Evolutionary conservation across 2,329 filamentous ascomycete species (phyloP).

Genomic region (Pyricularia grisea): DNA sequence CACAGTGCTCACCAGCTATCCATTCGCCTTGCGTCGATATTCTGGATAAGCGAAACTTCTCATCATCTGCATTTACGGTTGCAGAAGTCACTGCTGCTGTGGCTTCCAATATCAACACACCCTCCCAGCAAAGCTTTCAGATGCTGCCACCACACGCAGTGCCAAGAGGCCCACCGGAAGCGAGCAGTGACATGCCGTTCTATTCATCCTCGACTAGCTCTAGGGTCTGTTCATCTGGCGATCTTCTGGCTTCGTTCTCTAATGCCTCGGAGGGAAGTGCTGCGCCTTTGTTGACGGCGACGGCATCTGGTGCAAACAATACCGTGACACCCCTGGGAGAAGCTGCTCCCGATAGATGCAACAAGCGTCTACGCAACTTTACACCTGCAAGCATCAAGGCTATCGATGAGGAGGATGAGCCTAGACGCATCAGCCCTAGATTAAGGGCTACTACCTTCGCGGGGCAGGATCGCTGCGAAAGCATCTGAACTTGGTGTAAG

Average conservation of each 20-base stretch:
- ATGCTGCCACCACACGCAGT: conserved; percentile 8
- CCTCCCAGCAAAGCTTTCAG: not conserved
- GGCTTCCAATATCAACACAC: not conserved
- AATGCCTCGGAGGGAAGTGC: conserved; percentile 11
- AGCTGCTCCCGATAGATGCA: conserved; percentile 17
- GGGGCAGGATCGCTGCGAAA: not conserved
- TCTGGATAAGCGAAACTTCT: conserved; percentile 28
- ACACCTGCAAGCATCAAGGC: conserved; percentile 35
- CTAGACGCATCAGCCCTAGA: conserved; percentile 25
- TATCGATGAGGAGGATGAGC: conserved; percentile 38
- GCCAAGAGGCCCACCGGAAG: conserved; percentile 2
- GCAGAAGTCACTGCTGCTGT: conserved; percentile 3
- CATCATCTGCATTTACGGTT: conserved; percentile 26
- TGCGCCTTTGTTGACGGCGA: not conserved
- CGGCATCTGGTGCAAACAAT: not conserved
- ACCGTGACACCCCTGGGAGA: not conserved
- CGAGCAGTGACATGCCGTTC: conserved; percentile 18
- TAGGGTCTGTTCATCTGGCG: conserved; percentile 16
- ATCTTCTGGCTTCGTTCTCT: conserved; percentile 21
- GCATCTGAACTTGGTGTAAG: not conserved
- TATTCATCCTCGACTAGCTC: conserved; percentile 20
- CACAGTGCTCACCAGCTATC: conserved; percentile 7
- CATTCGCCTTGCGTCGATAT: conserved; percentile 15
- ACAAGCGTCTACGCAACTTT: conserved; percentile 36
- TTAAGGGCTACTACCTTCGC: conserved; percentile 10